phyloP scores from a whole-genome alignment of 257 asterid species.

The Cordia subcordata region DNA sequence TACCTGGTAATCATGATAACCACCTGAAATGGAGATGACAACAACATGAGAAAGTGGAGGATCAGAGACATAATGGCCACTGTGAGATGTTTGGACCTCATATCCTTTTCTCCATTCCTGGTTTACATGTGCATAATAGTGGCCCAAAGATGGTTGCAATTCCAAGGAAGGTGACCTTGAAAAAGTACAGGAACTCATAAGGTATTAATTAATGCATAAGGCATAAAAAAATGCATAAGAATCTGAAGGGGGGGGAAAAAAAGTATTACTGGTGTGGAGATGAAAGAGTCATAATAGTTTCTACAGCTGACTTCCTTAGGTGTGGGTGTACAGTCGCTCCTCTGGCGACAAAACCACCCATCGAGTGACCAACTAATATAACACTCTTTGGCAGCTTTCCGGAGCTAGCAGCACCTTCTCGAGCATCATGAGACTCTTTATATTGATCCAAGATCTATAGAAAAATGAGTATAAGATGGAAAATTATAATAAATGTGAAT shows the following conservation, averaged over 20 bases:
- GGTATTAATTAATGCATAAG: slow-evolving; percentile 15
- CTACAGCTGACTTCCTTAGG: slow-evolving; percentile 81
- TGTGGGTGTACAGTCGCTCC: slow-evolving; percentile 86
- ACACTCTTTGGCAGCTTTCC: slow-evolving; percentile 71
- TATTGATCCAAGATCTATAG: slow-evolving; percentile 55
- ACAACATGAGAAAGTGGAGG: slow-evolving; percentile 69
- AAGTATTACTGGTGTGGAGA: slow-evolving; percentile 85
- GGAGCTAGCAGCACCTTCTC: slow-evolving; percentile 64
- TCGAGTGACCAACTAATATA: slow-evolving; percentile 95
- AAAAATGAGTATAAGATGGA: neutral
- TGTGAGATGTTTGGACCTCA: slow-evolving; percentile 53
- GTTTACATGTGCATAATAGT: slow-evolving; percentile 70
- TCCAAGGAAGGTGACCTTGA: slow-evolving; percentile 87
- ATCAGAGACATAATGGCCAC: slow-evolving; percentile 59
- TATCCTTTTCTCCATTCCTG: slow-evolving; percentile 88
- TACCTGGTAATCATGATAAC: slow-evolving; percentile 98
- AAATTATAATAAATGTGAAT: too few species aligned
- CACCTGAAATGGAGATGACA: slow-evolving; percentile 85
- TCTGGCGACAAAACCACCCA: slow-evolving; percentile 99
- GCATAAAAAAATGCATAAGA: slow-evolving; percentile 4
- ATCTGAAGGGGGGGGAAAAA: slow-evolving; percentile 4
- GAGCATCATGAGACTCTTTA: slow-evolving; percentile 58
- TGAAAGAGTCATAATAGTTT: slow-evolving; percentile 89
- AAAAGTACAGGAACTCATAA: slow-evolving; percentile 12
- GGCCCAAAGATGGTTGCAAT: slow-evolving; percentile 92